Evolutionary conservation across 2,329 filamentous ascomycete species (phyloP).

Genomic region (Aspergillus fischeri): DNA sequence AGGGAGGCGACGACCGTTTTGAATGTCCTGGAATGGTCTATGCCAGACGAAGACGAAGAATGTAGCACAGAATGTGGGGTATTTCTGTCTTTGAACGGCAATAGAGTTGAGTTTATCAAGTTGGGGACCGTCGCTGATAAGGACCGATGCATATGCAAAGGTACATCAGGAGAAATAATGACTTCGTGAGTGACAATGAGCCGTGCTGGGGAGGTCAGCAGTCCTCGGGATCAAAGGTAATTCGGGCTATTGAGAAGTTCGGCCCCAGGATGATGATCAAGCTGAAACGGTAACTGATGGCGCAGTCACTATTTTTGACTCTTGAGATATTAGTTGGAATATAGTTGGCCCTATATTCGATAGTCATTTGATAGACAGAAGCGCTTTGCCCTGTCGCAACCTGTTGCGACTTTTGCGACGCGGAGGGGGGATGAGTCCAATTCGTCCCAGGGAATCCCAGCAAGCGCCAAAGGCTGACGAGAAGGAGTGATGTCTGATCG

Average conservation of each 20-base stretch:
- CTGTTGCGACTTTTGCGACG: not conserved
- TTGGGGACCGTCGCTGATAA: not conserved
- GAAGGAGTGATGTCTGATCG: not conserved
- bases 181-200: not conserved
- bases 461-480: not conserved
- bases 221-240: not conserved
- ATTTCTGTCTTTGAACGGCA: not conserved
- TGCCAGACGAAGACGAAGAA: conserved; percentile 6
- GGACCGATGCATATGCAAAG: not conserved
- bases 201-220: not conserved
- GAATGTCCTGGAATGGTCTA: conserved; percentile 3
- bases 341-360: not conserved
- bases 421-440: not conserved
- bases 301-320: not conserved
- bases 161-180: not conserved
- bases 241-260: not conserved
- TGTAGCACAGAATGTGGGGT: conserved; percentile 16
- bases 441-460: not conserved
- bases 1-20: conserved; percentile 9
- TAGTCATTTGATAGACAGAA: not conserved
- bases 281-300: not conserved
- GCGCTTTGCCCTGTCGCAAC: not conserved
- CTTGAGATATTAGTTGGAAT: not conserved
- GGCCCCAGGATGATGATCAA: not conserved
- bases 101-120: not conserved